phyloP scores from a whole-genome alignment of 2,329 filamentous ascomycete species.

The Sphaerulina musiva region DNA sequence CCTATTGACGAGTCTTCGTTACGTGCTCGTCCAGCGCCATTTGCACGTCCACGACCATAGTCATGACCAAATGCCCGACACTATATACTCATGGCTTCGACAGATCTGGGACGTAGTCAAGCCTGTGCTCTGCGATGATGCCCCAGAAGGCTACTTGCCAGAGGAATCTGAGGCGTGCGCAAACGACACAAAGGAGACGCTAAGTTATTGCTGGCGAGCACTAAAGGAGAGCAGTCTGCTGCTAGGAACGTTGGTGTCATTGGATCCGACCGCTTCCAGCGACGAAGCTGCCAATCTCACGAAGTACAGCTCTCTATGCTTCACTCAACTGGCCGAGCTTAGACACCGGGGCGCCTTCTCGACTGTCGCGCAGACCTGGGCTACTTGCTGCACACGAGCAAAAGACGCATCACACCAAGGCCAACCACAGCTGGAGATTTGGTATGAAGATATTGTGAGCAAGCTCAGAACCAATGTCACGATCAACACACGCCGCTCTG shows the following conservation, averaged over 20 bases:
- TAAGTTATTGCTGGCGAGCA: slow-evolving; percentile 92
- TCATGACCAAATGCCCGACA: slow-evolving; percentile 1
- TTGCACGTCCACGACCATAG: not conserved
- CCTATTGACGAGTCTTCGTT: slow-evolving; percentile 31
- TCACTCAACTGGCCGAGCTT: slow-evolving; percentile 73
- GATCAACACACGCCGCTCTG: slow-evolving; percentile 78
- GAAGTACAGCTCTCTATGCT: slow-evolving; percentile 54
- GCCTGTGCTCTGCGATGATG: slow-evolving; percentile 81
- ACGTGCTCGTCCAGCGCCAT: slow-evolving; percentile 26
- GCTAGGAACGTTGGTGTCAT: slow-evolving; percentile 14
- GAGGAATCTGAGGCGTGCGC: slow-evolving; percentile 68
- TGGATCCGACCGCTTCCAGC: not conserved
- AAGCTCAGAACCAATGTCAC: slow-evolving; percentile 57
- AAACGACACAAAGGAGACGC: slow-evolving; percentile 75
- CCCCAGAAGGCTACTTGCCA: slow-evolving; percentile 79
- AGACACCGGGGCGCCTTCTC: slow-evolving; percentile 90
- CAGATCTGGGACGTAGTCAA: slow-evolving; percentile 72
- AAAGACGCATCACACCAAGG: slow-evolving; percentile 43
- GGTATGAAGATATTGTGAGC: slow-evolving; percentile 52
- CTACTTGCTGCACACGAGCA: slow-evolving; percentile 65
- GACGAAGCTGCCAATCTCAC: slow-evolving; percentile 1
- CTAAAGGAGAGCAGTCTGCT: slow-evolving; percentile 84
- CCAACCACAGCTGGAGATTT: slow-evolving; percentile 51
- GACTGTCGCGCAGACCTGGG: slow-evolving; percentile 83
- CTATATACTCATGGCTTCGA: slow-evolving; percentile 45